Conservation (phyloP, 2,329 filamentous ascomycete genomes). For the Calonectria hawksworthii region DNA sequence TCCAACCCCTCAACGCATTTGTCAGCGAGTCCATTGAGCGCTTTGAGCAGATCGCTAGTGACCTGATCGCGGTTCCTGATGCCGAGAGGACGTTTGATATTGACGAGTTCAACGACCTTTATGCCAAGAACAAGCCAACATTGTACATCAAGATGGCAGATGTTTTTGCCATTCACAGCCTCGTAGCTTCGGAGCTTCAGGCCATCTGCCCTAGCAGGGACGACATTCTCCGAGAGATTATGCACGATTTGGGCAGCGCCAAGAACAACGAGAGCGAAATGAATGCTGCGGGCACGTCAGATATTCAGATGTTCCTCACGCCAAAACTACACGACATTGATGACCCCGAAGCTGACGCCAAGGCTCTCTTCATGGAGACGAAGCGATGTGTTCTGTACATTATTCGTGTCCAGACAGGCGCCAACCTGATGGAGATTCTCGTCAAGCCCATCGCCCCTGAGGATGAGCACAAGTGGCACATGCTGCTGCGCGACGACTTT, state of each 20-base stretch:
- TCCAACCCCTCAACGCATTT: constrained; percentile 95
- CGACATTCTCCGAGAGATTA: constrained; percentile 89
- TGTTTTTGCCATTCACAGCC: constrained; percentile 94
- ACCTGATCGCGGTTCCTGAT: constrained; percentile 86
- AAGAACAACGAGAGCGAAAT: constrained; percentile 97
- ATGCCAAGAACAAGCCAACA: constrained; percentile 95
- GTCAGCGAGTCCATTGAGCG: constrained; percentile 87
- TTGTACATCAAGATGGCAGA: constrained; percentile 99
- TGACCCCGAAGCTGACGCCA: constrained; percentile 92
- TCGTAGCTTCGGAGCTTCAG: constrained; percentile 84
- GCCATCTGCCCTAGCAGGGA: constrained; percentile 84
- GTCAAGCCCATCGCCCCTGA: constrained; percentile 89
- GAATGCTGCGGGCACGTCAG: constrained; percentile 85
- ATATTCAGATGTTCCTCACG: constrained; percentile 91
- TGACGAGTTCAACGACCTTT: constrained; percentile 98
- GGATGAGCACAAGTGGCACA: constrained; percentile 90
- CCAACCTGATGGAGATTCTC: constrained; percentile 94
- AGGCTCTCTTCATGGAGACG: constrained; percentile 96
- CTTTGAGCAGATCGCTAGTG: constrained; percentile 80
- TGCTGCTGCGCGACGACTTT: constrained; percentile 86
- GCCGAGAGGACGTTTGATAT: constrained; percentile 96
- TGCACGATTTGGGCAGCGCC: constrained; percentile 93
- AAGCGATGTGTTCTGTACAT: constrained; percentile 98
- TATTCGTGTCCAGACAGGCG: constrained; percentile 93
- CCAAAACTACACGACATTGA: constrained; percentile 91